These are phyloP conservation scores for Trametes pubescens DNA, from an alignment of 1,284 basidiomycete species.

Conservation along the genomic window DNA sequence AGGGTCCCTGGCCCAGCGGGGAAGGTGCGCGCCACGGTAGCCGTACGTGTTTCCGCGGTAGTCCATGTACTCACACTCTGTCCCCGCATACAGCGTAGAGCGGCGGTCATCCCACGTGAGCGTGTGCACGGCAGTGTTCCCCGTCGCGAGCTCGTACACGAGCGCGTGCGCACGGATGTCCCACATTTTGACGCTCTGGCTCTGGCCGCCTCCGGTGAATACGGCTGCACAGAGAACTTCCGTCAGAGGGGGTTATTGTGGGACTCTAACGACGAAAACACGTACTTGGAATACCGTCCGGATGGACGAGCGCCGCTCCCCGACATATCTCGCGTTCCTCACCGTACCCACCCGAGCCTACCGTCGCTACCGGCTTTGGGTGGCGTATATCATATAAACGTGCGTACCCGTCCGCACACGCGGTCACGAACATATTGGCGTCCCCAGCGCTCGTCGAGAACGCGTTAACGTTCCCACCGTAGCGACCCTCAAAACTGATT, in stretches of 20 bases:
- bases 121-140: slow-evolving; percentile 48
- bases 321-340: slow-evolving; percentile 22
- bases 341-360: slow-evolving; percentile 29
- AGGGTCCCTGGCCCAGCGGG: slow-evolving; percentile 24
- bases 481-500: slow-evolving; percentile 46
- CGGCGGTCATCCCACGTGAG: slow-evolving; percentile 47
- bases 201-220: slow-evolving; percentile 41
- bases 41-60: slow-evolving; percentile 40
- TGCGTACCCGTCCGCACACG: slow-evolving; percentile 47
- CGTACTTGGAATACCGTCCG: slow-evolving; percentile 41
- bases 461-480: slow-evolving; percentile 42
- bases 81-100: slow-evolving; percentile 46
- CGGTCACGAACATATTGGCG: slow-evolving; percentile 48
- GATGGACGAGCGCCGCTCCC: slow-evolving; percentile 34
- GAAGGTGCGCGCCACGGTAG: slow-evolving; percentile 41
- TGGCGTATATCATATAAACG: slow-evolving; percentile 49
- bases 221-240: slow-evolving; percentile 35
- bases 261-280: not conserved
- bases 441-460: slow-evolving; percentile 47
- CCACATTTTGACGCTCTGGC: slow-evolving; percentile 48
- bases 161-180: slow-evolving; percentile 46
- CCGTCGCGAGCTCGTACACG: slow-evolving; percentile 52
- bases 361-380: slow-evolving; percentile 37
- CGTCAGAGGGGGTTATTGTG: not conserved
- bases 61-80: slow-evolving; percentile 46